These are phyloP conservation scores for Exophiala phaeomuriformis DNA, from an alignment of 2,329 filamentous ascomycete genomes.

Conservation along the genomic window DNA sequence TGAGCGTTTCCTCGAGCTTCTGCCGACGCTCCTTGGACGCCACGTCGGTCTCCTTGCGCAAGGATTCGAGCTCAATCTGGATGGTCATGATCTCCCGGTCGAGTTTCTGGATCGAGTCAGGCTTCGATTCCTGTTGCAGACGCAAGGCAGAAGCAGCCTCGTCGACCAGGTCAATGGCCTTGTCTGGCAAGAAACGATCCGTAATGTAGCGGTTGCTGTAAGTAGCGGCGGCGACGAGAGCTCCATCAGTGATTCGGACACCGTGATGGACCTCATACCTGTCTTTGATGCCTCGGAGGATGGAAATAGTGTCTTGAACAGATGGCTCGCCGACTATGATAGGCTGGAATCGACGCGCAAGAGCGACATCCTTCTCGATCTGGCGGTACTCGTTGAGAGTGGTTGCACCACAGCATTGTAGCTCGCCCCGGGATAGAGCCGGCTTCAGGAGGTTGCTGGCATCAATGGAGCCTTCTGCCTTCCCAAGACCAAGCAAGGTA, in stretches of 20 bases:
- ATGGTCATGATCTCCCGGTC: conserved; percentile 96
- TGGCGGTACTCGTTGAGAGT: conserved; percentile 84
- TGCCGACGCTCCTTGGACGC: conserved; percentile 80
- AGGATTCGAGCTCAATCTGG: conserved; percentile 89
- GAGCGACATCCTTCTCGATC: conserved; percentile 92
- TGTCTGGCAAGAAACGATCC: conserved; percentile 90
- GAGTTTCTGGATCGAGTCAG: conserved; percentile 83
- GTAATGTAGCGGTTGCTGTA: conserved; percentile 96
- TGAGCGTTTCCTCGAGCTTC: conserved; percentile 71
- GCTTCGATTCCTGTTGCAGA: conserved; percentile 92
- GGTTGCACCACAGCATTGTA: conserved; percentile 93
- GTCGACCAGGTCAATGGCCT: conserved; percentile 93
- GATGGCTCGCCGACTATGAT: conserved; percentile 88
- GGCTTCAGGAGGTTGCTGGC: conserved; percentile 93
- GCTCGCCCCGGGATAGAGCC: conserved; percentile 80
- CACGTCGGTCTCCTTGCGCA: conserved; percentile 88
- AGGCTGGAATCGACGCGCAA: conserved; percentile 88
- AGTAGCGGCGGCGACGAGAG: conserved; percentile 82
- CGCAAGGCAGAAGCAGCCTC: conserved; percentile 87
- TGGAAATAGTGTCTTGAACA: conserved; percentile 89
- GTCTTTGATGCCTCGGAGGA: conserved; percentile 92
- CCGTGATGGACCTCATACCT: conserved; percentile 97
- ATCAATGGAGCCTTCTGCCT: conserved; percentile 93
- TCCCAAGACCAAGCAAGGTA: conserved; percentile 81
- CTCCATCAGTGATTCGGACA: conserved; percentile 86